A percentile compares a stretch with the other conserved stretches of the same genome.
These are phyloP conservation scores for Calocera cornea DNA, from an alignment of 768 basidiomycete species.

Conservation along the genomic window DNA sequence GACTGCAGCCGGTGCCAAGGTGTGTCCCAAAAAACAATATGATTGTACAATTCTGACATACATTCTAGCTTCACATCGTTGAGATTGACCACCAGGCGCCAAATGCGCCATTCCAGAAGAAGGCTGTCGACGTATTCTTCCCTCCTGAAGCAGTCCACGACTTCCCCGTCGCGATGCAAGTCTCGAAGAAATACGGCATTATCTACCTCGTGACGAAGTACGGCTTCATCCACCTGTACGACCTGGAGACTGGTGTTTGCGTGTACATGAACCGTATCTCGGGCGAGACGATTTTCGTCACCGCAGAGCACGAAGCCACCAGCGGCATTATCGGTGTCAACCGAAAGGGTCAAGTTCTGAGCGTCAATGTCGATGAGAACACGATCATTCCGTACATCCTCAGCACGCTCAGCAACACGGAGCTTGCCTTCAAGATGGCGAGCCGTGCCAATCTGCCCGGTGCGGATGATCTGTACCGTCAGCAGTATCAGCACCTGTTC, in stretches of 20 bases:
- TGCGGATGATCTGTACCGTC: slow-evolving; percentile 89
- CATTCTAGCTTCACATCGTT: slow-evolving; percentile 78
- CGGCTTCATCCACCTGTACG: slow-evolving; percentile 98
- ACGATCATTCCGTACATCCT: slow-evolving; percentile 93
- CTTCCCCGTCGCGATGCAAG: slow-evolving; percentile 99
- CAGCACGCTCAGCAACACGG: slow-evolving; percentile 86
- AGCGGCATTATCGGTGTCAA: slow-evolving; percentile 98
- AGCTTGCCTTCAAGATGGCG: slow-evolving; percentile 94
- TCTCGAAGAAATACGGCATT: slow-evolving; percentile 92
- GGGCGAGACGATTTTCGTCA: slow-evolving; percentile 98
- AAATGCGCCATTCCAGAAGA: slow-evolving; percentile 88
- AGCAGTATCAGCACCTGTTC: slow-evolving; percentile 88
- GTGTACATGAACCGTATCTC: slow-evolving; percentile 99
- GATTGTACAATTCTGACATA: background rate
- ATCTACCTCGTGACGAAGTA: slow-evolving; percentile 97
- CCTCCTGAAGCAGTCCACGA: slow-evolving; percentile 96
- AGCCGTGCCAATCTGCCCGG: slow-evolving; percentile 93
- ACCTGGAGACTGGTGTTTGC: slow-evolving; percentile 91
- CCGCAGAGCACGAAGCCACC: slow-evolving; percentile 85
- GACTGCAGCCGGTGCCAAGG: slow-evolving; percentile 96
- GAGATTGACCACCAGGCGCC: slow-evolving; percentile 93
- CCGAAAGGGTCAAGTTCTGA: slow-evolving; percentile 97
- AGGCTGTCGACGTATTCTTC: slow-evolving; percentile 98
- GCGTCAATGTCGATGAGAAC: slow-evolving; percentile 91
- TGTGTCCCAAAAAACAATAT: slow-evolving; percentile 25